These are phyloP conservation scores for Phylloporus rhodoxanthus DNA, from an alignment of 768 basidiomycete genomes.

Conservation along the genomic window DNA sequence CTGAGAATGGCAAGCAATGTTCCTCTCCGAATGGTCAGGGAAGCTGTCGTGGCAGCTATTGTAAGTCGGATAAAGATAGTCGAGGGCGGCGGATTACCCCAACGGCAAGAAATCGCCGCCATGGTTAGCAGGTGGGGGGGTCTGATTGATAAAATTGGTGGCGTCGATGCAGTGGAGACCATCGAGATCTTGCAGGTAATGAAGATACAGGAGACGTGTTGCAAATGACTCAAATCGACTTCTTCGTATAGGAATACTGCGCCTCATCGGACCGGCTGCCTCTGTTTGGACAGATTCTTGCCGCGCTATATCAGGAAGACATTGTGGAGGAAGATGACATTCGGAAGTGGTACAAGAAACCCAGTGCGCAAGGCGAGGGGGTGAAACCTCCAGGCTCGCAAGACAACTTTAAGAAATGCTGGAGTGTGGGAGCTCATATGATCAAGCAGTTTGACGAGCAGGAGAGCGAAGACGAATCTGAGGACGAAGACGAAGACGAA, in stretches of 20 bases:
- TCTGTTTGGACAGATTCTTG: conserved; percentile 81
- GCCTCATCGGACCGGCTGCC: conserved; percentile 56
- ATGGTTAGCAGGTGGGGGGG: conserved; percentile 77
- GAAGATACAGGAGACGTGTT: neutral
- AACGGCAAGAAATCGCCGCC: conserved; percentile 58
- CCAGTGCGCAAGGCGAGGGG: conserved; percentile 49
- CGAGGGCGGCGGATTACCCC: conserved; percentile 47
- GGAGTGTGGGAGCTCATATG: conserved; percentile 67
- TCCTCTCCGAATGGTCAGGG: conserved; percentile 73
- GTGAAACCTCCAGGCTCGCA: conserved; percentile 34
- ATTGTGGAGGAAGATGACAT: conserved; percentile 88
- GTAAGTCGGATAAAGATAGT: conserved; percentile 66
- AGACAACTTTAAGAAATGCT: conserved; percentile 61
- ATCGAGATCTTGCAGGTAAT: conserved; percentile 70
- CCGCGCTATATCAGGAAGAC: conserved; percentile 86
- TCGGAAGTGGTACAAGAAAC: conserved; percentile 72
- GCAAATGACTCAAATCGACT: neutral
- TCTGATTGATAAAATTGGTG: conserved; percentile 75
- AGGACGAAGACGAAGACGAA: conserved; percentile 12
- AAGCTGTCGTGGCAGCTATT: conserved; percentile 83
- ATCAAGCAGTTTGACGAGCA: conserved; percentile 80
- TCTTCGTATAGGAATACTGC: conserved; percentile 51
- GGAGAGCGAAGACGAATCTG: conserved; percentile 47
- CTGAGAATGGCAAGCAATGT: conserved; percentile 97
- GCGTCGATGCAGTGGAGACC: conserved; percentile 77